phyloP scores from a whole-genome alignment of 306 rosid genomes.

The Pachyrhizus erosus region DNA sequence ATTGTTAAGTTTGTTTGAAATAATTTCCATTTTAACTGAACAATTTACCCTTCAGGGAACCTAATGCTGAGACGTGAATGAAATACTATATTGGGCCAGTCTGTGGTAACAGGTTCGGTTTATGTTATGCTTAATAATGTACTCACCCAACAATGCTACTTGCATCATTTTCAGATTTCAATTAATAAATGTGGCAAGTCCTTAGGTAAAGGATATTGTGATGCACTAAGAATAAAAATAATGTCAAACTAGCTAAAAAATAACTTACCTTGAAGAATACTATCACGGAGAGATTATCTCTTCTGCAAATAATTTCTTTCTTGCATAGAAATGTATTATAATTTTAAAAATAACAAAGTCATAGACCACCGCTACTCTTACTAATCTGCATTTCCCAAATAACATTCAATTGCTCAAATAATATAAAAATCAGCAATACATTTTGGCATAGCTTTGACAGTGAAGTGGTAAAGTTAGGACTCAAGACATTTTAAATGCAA shows the following conservation, averaged over 20 bases:
- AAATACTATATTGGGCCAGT: neutral
- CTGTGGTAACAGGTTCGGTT: neutral
- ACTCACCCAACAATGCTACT: neutral
- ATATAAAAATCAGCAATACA: neutral
- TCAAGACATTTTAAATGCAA: neutral
- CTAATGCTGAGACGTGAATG: constrained; percentile 5
- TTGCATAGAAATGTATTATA: neutral
- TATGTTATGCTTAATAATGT: neutral
- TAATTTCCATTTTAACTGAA: neutral
- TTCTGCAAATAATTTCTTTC: neutral
- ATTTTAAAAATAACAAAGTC: neutral
- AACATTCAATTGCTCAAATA: neutral
- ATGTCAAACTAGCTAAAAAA: neutral
- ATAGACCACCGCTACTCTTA: neutral
- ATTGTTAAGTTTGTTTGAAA: constrained; percentile 46
- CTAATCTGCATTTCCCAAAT: neutral
- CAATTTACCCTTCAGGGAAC: constrained; percentile 7
- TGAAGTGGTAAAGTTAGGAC: neutral
- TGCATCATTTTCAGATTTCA: neutral
- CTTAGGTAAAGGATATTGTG: neutral
- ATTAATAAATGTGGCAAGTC: neutral
- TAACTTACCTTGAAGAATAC: neutral
- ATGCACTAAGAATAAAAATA: neutral
- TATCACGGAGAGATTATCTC: neutral
- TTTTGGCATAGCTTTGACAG: neutral